Base-by-base conservation (phyloP, 2,329 filamentous ascomycete genomes). In the Aspergillus ochraceoroseus region DNA sequence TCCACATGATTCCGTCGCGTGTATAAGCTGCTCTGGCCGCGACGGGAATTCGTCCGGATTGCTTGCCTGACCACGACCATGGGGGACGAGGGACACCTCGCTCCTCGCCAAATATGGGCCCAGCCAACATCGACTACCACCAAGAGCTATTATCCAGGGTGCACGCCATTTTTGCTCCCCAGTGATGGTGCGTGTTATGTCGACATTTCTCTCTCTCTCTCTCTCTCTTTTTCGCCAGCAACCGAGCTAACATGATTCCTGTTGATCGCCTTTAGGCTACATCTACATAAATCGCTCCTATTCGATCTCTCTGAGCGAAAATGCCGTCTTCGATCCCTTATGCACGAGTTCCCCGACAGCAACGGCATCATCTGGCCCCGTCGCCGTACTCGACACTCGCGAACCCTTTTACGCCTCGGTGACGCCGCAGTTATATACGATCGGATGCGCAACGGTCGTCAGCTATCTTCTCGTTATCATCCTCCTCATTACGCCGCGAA, bases 381-480 rank as follows among this genome's bases (percentile, higher is more conserved):
- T 71, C 28, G 70, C 72, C 45, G 65, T 82, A 48, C 77, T 82
- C 45, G 80, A 88, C 63, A 78, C 86, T 39, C 75, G 79, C 48
- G 87, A 94, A 56, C 88, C 88, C 6, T 98, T 98, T 65, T 95
- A 94, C 65, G 84, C 89, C 39, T 95, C 89, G 25, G 88, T 87
- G 13, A 90, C 92, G 30, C 90, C 92, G 9, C 88, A 94, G 65
- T 84, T 86, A 56, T 98, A 95, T 60, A 89, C 89, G 31, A 84
- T 96, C 38, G 88, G 88, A 41, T 86, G 88, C 11, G 87, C 87
- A 12, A 96, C 89, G 0, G 84, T 95, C 40, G 83, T 94, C 34
- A 84, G 88, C 33, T 96, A 94, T 67, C 84, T 94, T 61, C 79
- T 96, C 32, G 83, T 95, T 53, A 86, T 95, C 48, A 94, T 95